Percentiles rank a stretch among this genome's conserved stretches.
phyloP scores from a whole-genome alignment of 495 filamentous ascomycete genomes.

The Cercophora sp. region DNA sequence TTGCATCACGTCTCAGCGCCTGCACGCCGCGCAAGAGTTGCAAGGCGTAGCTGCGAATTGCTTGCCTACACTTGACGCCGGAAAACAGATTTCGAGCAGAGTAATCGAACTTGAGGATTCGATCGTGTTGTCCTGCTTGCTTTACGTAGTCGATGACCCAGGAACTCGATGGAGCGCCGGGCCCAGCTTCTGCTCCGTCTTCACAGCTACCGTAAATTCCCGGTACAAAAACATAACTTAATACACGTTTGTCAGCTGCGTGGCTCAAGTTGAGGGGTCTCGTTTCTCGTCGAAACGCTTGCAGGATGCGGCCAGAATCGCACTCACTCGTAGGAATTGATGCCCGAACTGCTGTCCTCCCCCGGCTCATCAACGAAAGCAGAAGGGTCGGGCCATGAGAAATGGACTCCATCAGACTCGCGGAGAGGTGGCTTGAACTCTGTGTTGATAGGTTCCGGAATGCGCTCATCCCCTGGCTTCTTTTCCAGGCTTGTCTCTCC shows the following conservation, averaged over 20 bases:
- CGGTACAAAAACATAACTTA: conserved; percentile 8
- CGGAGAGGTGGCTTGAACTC: neutral
- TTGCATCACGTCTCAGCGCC: conserved; percentile 1
- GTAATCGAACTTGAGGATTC: conserved; percentile 6
- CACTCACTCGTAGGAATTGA: conserved; percentile 3
- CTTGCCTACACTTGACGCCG: conserved; percentile 3
- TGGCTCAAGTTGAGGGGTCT: too few relatives aligned
- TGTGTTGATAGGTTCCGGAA: neutral
- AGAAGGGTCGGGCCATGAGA: conserved; percentile 2
- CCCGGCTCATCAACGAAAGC: conserved; percentile 1
- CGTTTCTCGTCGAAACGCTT: too few relatives aligned
- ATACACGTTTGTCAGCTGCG: neutral
- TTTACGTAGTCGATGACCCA: conserved; percentile 7
- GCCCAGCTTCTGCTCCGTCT: conserved; percentile 3
- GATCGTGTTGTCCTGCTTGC: conserved; percentile 1
- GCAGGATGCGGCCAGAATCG: neutral
- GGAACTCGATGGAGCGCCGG: conserved; percentile 4
- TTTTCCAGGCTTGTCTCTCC: neutral
- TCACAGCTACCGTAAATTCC: conserved; percentile 9
- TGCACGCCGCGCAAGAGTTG: conserved; percentile 7
- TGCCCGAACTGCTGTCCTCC: neutral
- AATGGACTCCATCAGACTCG: neutral
- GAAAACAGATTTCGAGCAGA: conserved; percentile 7
- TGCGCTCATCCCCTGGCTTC: neutral
- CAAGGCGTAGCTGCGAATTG: conserved; percentile 9